These are phyloP conservation scores for Medicago arabica DNA, from an alignment of 306 rosid genomes.

Conservation along the genomic window DNA sequence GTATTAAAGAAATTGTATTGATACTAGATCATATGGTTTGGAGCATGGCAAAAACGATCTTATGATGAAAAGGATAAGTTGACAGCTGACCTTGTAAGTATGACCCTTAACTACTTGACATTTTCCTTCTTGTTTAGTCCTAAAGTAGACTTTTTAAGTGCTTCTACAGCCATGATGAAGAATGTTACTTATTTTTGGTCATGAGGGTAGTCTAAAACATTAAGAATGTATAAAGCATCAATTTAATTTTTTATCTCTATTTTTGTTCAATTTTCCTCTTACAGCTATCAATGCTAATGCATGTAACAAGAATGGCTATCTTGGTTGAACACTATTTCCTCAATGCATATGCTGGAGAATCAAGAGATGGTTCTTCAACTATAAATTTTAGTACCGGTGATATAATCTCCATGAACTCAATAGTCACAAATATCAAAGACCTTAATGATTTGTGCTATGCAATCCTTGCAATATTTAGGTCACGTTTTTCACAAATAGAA, in stretches of 20 bases:
- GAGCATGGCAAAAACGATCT: conserved; percentile 71
- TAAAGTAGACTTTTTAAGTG: too few relatives aligned
- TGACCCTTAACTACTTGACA: neutral
- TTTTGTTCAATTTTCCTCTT: neutral
- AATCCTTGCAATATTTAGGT: conserved; percentile 58
- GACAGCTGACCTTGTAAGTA: conserved; percentile 58
- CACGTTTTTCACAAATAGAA: conserved; percentile 55
- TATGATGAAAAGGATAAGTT: conserved; percentile 58
- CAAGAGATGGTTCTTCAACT: conserved; percentile 59
- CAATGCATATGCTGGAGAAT: conserved; percentile 71
- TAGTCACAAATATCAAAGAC: conserved; percentile 41
- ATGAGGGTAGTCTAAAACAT: too few relatives aligned
- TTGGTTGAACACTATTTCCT: conserved; percentile 64
- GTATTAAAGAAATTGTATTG: conserved; percentile 3
- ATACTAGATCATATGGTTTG: conserved; percentile 80
- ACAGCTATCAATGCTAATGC: conserved; percentile 63
- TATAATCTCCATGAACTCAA: conserved; percentile 56
- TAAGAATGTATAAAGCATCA: too few relatives aligned
- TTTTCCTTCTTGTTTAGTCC: too few relatives aligned
- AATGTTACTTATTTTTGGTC: too few relatives aligned
- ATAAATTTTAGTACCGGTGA: conserved; percentile 62
- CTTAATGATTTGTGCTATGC: conserved; percentile 62
- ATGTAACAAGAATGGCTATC: conserved; percentile 59
- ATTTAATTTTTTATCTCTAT: neutral
- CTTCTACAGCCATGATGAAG: too few relatives aligned